Evolutionary conservation across 108 stramenopile genomes (phyloP), one percentile per base, ranked within the genome.

Genomic region (Nitzschia inconspicua): DNA sequence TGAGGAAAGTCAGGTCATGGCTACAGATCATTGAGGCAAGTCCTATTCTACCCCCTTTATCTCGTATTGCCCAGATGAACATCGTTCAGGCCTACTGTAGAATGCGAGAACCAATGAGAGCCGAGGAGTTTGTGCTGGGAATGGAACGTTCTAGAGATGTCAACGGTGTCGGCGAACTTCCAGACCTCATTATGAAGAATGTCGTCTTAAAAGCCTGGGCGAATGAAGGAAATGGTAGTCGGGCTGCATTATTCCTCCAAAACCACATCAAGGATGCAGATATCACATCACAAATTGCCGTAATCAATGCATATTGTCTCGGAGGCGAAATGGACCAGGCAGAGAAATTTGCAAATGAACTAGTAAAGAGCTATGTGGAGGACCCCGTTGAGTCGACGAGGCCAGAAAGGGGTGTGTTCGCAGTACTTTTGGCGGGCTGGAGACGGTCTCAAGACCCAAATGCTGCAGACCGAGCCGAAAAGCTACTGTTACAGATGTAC

Each of bases 101-200:
- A 5, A 46, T 54, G 9, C 20, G 40, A 20, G 59, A 58, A 7
- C 58, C 68, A 27, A 52, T 27, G n/a, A 39, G 37, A 22, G 60
- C 60, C 34, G 31, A 62, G 40, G 7, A 54, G 16, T 61, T 53
- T 54, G 60, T 54, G 53, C 26, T 25, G 3, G 46, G 47, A 39
- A 29, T 61, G 25, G 8, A 56, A 8, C 0, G 1, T 3, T 46
- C 31, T 18, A 19, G 56, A 26, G 31, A 61, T 39, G 24, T 28
- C 5, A 52, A 52, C 6, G 29, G 47, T n/a, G 23, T 66, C 11
- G 18, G 10, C 5, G 31, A 44, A 22, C 29, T 25, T 0, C 68
- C 68, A 8, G 68, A 70, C 1, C 25, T 60, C 1, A 59, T 70
- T 32, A 60, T 62, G 53, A 31, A 44, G 54, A 70, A 70, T 50